These are phyloP conservation scores for Syzygium malaccense DNA, from an alignment of 441 rosid genomes.

Conservation along the genomic window DNA sequence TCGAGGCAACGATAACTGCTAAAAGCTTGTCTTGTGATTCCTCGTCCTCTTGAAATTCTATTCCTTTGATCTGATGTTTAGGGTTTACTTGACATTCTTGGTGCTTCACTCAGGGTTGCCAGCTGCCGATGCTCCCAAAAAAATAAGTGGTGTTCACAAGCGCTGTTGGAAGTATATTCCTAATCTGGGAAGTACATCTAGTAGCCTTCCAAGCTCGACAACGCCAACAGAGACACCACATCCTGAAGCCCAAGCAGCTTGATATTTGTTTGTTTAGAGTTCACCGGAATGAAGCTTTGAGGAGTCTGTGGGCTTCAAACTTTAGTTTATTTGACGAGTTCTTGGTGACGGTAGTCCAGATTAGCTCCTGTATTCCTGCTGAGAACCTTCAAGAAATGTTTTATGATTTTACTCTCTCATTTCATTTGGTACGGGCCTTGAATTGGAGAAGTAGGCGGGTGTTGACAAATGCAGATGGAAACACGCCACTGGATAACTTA, in stretches of 20 bases:
- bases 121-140: slow-evolving; percentile 67
- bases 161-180: slow-evolving; percentile 91
- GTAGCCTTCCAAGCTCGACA: slow-evolving; percentile 7
- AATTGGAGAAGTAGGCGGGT: background rate
- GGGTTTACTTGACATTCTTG: slow-evolving; percentile 1
- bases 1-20: background rate
- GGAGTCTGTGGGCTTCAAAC: background rate
- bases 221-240: slow-evolving; percentile 28
- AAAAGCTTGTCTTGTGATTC: background rate
- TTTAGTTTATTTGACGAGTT: background rate
- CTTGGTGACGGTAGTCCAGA: background rate
- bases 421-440: background rate
- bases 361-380: background rate
- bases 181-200: slow-evolving; percentile 26
- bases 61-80: background rate
- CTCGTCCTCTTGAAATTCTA: background rate
- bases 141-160: slow-evolving; percentile 89
- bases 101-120: slow-evolving; percentile 42
- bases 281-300: background rate
- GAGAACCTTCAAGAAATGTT: background rate
- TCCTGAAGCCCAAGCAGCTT: slow-evolving; percentile 47
- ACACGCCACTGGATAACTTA: background rate
- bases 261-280: slow-evolving; percentile 9
- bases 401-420: background rate
- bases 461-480: background rate